Evolutionary conservation across 2,329 filamentous ascomycete genomes (phyloP), one percentile per base, ranked within the genome.

Genomic region (Bertia moriformis): DNA sequence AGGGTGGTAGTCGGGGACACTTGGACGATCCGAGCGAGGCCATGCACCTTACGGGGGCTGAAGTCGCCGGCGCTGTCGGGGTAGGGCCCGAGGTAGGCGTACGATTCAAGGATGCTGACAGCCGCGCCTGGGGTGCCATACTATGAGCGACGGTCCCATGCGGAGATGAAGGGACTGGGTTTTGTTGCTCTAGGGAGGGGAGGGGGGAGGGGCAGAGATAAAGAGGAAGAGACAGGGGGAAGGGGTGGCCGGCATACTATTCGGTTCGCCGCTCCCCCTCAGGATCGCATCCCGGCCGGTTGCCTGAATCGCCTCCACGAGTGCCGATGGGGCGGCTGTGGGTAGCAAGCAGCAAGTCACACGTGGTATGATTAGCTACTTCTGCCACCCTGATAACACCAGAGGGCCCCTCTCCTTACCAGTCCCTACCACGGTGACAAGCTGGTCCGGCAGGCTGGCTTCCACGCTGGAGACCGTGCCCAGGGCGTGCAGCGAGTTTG

Each of bases 211-310:
- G 22, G 7, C 12, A 29, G 24, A n/a, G n/a, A n/a, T 12, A n/a
- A 12, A 29, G 24, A 29, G 24, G 12, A 29, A 29, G 24, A n/a
- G 24, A 29, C 24, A 29, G 12, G 24, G n/a, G 24, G 12, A 29
- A n/a, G 24, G n/a, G n/a, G n/a, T n/a, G n/a, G n/a, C n/a, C n/a
- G n/a, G 71, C 78, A 51, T 67, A 88, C 85, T 85, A 61, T 95
- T 80, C 53, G 85, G 80, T 49, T 70, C 73, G 45, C 91, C 91
- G 43, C 83, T 88, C 40, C 91, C 91, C 48, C 91, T 80, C 42
- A 98, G 64, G 52, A 98, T 95, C 36, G 89, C 89, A 71, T 96
- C 89, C 52, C 87, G 77, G 39, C 91, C 91, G 7, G 88, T 95
- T 35, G 71, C 69, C 63, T 95, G 83, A 46, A 96, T 93, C 4